phyloP scores from a whole-genome alignment of 495 filamentous ascomycete genomes.

The Trichocladium uniseriatum region DNA sequence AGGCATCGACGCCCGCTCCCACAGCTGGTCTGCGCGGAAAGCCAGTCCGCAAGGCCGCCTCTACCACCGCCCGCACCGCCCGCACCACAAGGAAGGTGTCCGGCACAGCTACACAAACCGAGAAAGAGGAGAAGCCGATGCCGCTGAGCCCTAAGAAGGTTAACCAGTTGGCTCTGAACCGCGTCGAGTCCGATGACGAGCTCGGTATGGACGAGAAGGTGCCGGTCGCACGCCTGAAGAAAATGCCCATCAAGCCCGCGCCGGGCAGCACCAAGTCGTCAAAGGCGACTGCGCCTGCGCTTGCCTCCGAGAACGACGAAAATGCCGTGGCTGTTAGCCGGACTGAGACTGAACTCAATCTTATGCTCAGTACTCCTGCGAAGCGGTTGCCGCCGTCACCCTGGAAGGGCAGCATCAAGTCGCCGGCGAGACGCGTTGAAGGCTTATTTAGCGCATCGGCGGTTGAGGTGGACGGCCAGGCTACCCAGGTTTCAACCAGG shows the following conservation, averaged over 20 bases:
- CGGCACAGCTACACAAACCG: not conserved
- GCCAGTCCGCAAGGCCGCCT: constrained; percentile 19
- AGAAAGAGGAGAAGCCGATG: constrained; percentile 20
- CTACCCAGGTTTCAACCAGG: constrained; percentile 26
- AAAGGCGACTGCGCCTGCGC: not conserved
- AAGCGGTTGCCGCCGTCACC: constrained; percentile 38
- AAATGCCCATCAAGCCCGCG: constrained; percentile 35
- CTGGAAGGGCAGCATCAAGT: constrained; percentile 40
- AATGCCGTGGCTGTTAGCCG: constrained; percentile 10
- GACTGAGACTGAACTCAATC: constrained; percentile 10
- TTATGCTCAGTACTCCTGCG: constrained; percentile 39
- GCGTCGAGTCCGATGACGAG: constrained; percentile 43
- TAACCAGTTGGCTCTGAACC: constrained; percentile 37
- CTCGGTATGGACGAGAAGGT: constrained; percentile 43
- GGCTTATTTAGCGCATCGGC: constrained; percentile 10
- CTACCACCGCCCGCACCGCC: constrained; percentile 7
- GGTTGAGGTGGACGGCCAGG: constrained; percentile 2
- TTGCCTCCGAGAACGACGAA: constrained; percentile 7
- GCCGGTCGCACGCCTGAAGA: constrained; percentile 38
- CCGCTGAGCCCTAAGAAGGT: constrained; percentile 50
- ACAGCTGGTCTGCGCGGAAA: constrained; percentile 18
- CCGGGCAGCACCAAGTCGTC: constrained; percentile 14
- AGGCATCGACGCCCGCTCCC: not conserved
- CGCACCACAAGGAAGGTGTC: constrained; percentile 11
- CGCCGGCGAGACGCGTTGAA: constrained; percentile 37